Base-by-base conservation (phyloP, 768 basidiomycete genomes). In the Rhizopogon roseolus region DNA sequence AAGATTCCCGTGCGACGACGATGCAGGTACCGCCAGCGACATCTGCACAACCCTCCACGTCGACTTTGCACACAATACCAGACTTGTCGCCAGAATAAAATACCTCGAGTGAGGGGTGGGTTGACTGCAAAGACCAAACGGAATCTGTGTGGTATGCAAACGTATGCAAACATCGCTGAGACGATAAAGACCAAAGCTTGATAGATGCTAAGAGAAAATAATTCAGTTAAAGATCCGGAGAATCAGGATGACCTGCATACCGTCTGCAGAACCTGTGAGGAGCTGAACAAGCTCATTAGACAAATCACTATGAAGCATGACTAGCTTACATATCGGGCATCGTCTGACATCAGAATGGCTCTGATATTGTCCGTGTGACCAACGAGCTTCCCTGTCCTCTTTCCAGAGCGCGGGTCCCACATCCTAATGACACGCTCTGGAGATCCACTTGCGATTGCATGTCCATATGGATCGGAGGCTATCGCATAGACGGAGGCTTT, bases 311-410 rank as follows among this genome's bases (percentile, higher is more conserved):
- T 36, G 19, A 36, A 48, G 1, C 10, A 5, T 36, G 16, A 19
- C 6, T n/a, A 48, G 75, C 92, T 69, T 65, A 95, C 92, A 69
- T 93, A 93, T 82, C 82, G 81, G 22, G 91, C 85, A 67, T 98
- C 95, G 28, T 94, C 93, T 5, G 90, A 91, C 1, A 98, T 77
- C 19, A 95, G 69, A 41, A 98, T 88, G 4, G 92, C 84, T 8
- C 96, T 81, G 55, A 99, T 94, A 61, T 98, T 98, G 69, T 99
- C 97, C 0, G 96, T 96, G 66, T 99, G 96, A 0, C 96, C 96
- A 6, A 98, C 92, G 0, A 98, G 79, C 64, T 97, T 93, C 10
- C 86, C 81, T 2, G 79, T 85, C 41, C 89, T 77, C 63, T 86
- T 90, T 8, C 90, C 90, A 1, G 84, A 80, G 14, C 97, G 79